Evolutionary conservation across 2,329 filamentous ascomycete genomes (phyloP), one percentile per base, ranked within the genome.

Genomic region (Pseudogymnoascus sp.): DNA sequence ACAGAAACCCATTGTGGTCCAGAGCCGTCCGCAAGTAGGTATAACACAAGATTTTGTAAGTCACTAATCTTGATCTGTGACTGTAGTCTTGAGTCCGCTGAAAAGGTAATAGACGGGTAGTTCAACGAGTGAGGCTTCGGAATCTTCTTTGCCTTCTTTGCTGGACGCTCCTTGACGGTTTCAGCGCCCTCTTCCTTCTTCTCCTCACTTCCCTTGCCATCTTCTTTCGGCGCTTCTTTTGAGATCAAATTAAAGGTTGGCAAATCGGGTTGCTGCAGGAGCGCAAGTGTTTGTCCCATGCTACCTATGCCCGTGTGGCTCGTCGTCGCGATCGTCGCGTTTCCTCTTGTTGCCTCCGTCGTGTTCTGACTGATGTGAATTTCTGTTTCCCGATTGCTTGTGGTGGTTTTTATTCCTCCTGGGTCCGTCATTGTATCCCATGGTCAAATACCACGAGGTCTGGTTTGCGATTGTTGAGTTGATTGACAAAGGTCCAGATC

Each of bases 1-100:
- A 89, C 80, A 49, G 82, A 80, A 49, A 89, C 79, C 84, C 87
- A 89, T 68, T 87, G 83, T 12, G 87, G 87, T 1, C 83, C 81
- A 1, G 80, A 71, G 11, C 86, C 86, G 70, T 89, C 86, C 65
- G 87, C 84, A 63, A 88, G 83, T 63, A 89, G 80, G 73, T 89
- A 89, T 9, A 88, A 77, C 25, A 88, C 79, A 45, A 89, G 76
- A 65, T 83, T 83, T 69, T 87, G 85, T 61, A 89, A 73, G 65
- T 86, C 83, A 64, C 81, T 81, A 52, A 89, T 78, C 65, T 83
- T 83, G 72, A 89, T 82, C 74, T 84, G 85, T 65, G 80, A 79
- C 68, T 86, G 81, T 5, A 89, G 77, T 67, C 84, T 82, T 16
- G 82, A 80, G 63, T 82, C 67, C 38, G 66, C 67, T 16, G 83